Evolutionary conservation across 1,284 basidiomycete genomes (phyloP).

Genomic region (Xanthoconium separans): DNA sequence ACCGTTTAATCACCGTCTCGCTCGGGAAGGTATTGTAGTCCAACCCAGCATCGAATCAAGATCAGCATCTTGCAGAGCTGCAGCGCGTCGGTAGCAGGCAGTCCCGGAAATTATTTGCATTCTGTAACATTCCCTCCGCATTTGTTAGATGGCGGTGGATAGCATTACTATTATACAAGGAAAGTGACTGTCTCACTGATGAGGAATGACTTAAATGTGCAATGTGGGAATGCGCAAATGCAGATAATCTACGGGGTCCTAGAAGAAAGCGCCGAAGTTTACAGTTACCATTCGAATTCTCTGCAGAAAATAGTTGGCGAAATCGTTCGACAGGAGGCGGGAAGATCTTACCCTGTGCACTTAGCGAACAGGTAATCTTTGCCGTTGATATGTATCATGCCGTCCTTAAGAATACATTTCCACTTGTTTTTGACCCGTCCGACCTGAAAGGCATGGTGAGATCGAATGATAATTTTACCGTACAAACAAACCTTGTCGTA

Average conservation of each 20-base stretch:
- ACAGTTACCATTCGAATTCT: constrained; percentile 40
- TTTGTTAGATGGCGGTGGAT: constrained; percentile 6
- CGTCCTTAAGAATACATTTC: constrained; percentile 99
- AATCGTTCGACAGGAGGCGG: background rate
- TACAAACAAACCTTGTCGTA: constrained; percentile 85
- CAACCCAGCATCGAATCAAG: background rate
- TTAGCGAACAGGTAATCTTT: constrained; percentile 97
- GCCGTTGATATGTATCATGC: constrained; percentile 96
- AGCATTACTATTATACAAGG: constrained; percentile 27
- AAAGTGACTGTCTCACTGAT: constrained; percentile 13
- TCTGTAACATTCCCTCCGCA: background rate
- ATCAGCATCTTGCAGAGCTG: too few relatives aligned
- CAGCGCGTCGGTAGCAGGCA: background rate
- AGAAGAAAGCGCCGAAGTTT: constrained; percentile 1
- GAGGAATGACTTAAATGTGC: constrained; percentile 27
- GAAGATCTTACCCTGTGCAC: constrained; percentile 73
- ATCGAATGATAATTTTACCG: background rate
- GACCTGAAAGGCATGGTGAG: constrained; percentile 53
- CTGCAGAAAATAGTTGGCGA: constrained; percentile 16
- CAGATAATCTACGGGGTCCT: constrained; percentile 18
- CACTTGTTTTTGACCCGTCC: constrained; percentile 99
- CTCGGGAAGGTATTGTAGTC: background rate
- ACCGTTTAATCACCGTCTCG: constrained; percentile 17
- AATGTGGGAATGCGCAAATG: constrained; percentile 19
- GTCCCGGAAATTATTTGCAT: background rate